Evolutionary conservation across 257 asterid genomes (phyloP).

Genomic region (Plectranthus barbatus): DNA sequence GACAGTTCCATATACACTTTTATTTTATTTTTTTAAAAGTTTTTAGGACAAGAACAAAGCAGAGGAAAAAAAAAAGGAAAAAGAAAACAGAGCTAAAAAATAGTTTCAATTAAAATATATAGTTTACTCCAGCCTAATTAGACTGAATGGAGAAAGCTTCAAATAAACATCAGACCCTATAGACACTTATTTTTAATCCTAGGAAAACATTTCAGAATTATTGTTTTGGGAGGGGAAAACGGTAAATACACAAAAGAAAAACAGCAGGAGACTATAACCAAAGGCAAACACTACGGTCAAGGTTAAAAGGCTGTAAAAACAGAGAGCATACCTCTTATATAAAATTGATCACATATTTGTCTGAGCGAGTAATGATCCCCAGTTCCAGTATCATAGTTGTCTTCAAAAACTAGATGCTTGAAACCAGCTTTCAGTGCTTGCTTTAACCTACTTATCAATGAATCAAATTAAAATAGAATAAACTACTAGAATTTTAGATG

Average conservation of each 20-base stretch:
- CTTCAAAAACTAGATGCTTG: constrained; percentile 92
- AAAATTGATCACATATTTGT: constrained; percentile 93
- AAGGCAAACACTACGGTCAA: constrained; percentile 1
- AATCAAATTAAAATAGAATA: neutral
- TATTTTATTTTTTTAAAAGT: neutral
- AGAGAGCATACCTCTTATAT: constrained; percentile 56
- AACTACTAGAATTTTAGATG: neutral
- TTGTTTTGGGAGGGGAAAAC: neutral
- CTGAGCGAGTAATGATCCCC: constrained; percentile 98
- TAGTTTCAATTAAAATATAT: neutral
- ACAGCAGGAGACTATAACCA: neutral
- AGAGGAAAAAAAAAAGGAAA: neutral
- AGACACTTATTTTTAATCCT: neutral
- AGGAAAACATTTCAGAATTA: neutral
- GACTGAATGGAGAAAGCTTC: neutral
- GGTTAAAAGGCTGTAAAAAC: neutral
- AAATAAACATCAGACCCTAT: neutral
- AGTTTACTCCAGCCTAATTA: neutral
- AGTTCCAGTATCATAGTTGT: constrained; percentile 96
- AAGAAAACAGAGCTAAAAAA: neutral
- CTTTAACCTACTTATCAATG: constrained; percentile 53
- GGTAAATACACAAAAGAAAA: neutral
- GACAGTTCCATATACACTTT: neutral
- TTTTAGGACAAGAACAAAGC: neutral
- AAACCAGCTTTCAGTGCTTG: constrained; percentile 98